Percentiles rank a stretch among this genome's conserved stretches.
phyloP scores from a whole-genome alignment of 345 rosid genomes.

The Bruguiera sexangula region DNA sequence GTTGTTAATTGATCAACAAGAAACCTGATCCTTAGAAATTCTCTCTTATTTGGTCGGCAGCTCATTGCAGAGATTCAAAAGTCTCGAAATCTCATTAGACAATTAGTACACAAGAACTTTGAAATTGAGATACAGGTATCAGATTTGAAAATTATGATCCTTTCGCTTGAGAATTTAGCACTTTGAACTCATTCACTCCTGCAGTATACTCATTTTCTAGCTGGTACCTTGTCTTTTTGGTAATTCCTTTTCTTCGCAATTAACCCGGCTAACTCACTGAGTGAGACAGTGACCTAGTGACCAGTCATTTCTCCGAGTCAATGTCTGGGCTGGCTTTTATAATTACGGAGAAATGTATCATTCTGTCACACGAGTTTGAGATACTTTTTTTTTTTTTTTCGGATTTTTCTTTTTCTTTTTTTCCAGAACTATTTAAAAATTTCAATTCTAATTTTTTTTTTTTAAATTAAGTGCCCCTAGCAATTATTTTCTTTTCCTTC shows the following conservation, averaged over 20 bases:
- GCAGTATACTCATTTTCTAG: too few species aligned
- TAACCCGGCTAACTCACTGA: too few species aligned
- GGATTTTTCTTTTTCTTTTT: background rate
- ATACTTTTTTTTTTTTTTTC: background rate
- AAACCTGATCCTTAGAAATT: slow-evolving; percentile 69
- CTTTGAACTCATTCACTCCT: background rate
- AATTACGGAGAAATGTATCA: too few species aligned
- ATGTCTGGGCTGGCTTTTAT: too few species aligned
- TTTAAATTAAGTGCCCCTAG: too few species aligned
- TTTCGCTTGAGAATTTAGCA: background rate
- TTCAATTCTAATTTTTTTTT: background rate
- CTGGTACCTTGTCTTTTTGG: too few species aligned
- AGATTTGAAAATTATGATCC: background rate
- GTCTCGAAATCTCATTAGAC: slow-evolving; percentile 28
- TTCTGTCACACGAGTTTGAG: background rate
- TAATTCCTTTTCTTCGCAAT: too few species aligned
- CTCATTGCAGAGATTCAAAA: slow-evolving; percentile 63
- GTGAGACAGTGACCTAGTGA: too few species aligned
- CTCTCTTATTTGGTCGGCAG: slow-evolving; percentile 61
- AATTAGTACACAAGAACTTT: slow-evolving; percentile 3
- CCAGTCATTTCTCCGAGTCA: too few species aligned
- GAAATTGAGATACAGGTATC: slow-evolving; percentile 7
- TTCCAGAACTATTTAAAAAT: background rate
- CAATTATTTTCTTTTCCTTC: too few species aligned
- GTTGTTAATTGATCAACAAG: slow-evolving; percentile 63